Percentiles rank a stretch among this genome's conserved stretches.
Evolutionary conservation across 202 grass and related monocot genomes (phyloP).

Genomic region (Bolboschoenoplectus hybrid): DNA sequence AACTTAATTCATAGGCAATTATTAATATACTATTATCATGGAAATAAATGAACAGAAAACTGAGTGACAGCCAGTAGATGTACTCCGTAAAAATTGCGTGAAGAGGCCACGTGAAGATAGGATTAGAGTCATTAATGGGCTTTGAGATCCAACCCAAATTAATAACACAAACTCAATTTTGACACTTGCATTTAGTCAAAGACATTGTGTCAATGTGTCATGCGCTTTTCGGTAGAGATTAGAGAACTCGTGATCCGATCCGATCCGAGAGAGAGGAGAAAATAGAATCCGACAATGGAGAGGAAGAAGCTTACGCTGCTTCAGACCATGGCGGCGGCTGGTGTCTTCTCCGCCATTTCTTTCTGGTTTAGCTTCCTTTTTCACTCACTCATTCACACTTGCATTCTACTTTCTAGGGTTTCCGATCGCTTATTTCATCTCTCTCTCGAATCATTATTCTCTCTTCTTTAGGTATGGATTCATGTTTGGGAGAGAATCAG

Average conservation of each 20-base stretch:
- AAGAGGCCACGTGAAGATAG: background rate
- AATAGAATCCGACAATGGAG: slow-evolving; percentile 46
- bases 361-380: slow-evolving; percentile 56
- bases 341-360: slow-evolving; percentile 95
- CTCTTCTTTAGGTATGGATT: slow-evolving; percentile 72
- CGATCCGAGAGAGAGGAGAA: background rate
- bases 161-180: background rate
- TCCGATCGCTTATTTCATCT: background rate
- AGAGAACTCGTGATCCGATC: slow-evolving; percentile 8
- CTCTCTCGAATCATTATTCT: background rate
- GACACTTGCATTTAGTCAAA: no score
- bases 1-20: no score
- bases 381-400: background rate
- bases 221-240: background rate
- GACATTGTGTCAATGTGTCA: no score
- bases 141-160: background rate
- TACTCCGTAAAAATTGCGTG: background rate
- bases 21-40: no score
- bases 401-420: background rate
- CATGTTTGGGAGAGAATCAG: slow-evolving; percentile 97
- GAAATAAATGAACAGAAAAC: no score
- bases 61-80: no score
- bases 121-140: background rate
- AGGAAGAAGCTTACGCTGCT: slow-evolving; percentile 81
- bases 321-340: slow-evolving; percentile 65